Evolutionary conservation across 306 rosid species (phyloP).

Genomic region (Gleditsia sinensis): DNA sequence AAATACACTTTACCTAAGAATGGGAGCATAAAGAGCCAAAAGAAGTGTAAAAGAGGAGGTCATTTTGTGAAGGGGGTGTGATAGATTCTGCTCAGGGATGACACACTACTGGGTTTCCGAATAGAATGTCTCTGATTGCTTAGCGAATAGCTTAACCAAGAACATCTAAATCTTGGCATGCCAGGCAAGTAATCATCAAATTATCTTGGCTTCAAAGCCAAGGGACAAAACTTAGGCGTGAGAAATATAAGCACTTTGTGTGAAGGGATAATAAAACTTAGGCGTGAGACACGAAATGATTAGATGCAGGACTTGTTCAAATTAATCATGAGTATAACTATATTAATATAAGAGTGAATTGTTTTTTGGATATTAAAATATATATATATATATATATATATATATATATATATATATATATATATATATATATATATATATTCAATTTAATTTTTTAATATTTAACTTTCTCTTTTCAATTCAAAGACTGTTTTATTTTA

Average conservation of each 20-base stretch:
- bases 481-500: no score
- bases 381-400: no score
- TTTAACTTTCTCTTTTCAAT: no score
- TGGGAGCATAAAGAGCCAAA: conserved; percentile 11
- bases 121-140: conserved; percentile 19
- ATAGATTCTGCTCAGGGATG: conserved; percentile 31
- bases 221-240: conserved; percentile 44
- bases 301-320: no score
- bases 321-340: no score
- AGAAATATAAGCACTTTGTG: no score
- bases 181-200: conserved; percentile 60
- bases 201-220: conserved; percentile 77
- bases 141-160: conserved; percentile 34
- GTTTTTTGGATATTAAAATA: no score
- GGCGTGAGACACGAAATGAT: conserved; percentile 24
- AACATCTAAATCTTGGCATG: conserved; percentile 59
- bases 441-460: no score
- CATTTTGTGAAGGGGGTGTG: background rate
- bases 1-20: conserved; percentile 23
- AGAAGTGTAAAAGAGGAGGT: background rate
- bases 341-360: no score
- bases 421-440: no score
- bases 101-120: conserved; percentile 1
- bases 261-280: conserved; percentile 45
- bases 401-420: no score